Base-by-base conservation (phyloP, 441 rosid genomes). In the Iberis amara region DNA sequence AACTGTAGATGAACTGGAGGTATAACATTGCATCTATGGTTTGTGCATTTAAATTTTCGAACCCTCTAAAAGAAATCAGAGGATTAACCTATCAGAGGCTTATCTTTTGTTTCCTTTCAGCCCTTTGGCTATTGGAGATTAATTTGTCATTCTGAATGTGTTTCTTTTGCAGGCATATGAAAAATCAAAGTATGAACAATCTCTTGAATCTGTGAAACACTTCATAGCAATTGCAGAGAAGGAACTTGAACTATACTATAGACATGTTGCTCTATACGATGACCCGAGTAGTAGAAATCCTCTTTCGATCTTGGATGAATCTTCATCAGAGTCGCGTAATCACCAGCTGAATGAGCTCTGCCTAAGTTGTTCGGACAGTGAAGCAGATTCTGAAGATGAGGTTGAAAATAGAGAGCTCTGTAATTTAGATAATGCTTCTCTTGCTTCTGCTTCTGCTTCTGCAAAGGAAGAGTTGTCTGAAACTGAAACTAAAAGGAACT, bases 161-260 rank as follows among this genome's bases (percentile, higher is more conserved):
- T 54, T 26, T 68, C 60, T 33, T 23, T 70, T 73, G 52, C 72
- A 89, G 86, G 96, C 98, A 11, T 73, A 79, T 47, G 91, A 91
- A 66, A 85, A 65, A 68, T 83, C 89, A 1, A 91, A 85, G 73
- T 88, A 82, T 9, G 94, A 91, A 69, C 96, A 88, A 33, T 91
- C 96, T 7, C 80, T 85, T 1, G 95, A 86, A 43, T 78, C 94
- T 0, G 86, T 86, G 68, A 81, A 74, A 66, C 86, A 64, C 47
- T 86, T 85, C 57, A 86, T 89, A 48, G 79, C 87, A 4, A 73
- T 82, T 56, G 75, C 78, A 4, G 91, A 81, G 65, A 85, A 87
- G 68, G 96, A 85, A 66, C 51, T 81, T 68, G 87, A 88, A 66
- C 82, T 86, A 15, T 82, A 86, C 56, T 65, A 76, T 70, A 72